Base-by-base conservation (phyloP, 2,329 filamentous ascomycete genomes). In the Mycosphaerella sp. region DNA sequence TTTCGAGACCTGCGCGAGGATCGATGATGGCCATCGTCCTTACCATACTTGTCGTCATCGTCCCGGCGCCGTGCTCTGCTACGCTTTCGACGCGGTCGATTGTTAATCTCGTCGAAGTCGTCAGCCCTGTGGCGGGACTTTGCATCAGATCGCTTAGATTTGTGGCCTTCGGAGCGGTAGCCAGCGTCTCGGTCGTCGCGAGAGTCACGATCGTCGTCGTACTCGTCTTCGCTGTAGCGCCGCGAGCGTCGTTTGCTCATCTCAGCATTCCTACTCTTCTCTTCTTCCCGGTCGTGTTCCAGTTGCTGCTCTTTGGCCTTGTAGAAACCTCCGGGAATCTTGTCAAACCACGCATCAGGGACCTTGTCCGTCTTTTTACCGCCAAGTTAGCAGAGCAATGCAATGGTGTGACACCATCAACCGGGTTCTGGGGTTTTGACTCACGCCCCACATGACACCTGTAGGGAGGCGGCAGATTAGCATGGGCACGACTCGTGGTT, bases 301-400 rank as follows among this genome's bases (percentile, higher is more conserved):
- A 52, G 17, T 30, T 59, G 51, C 35, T 52, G 28, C 47, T 65
- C 60, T 52, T 67, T 67, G 6, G 54, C 50, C 49, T 62, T 64
- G 56, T 66, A 69, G 58, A 59, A 69, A 46, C 63, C 64, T 27
- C 65, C 66, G 17, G 68, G 68, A 25, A 70, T 63, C 52, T 64
- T 66, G 14, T 70, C 67, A 53, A 69, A 69, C 60, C 64, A 66
- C 17, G 44, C 59, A 55, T 70, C 67, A 34, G 68, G 68, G n/a
- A 70, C 66, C 57, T 68, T 69, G 51, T 68, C 67, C 50, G 62
- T 47, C 52, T 54, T 21, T 18, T 25, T 44, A 35, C 41, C 41
- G 41, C 41, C 41, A 42, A 36, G 36, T 53, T 36, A 53, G 41
- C 41, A 25, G 7, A 25, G 21, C 21, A 25, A 25, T 5, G 21